Conservation (phyloP, 345 rosid species). For the Camelina hispida region DNA sequence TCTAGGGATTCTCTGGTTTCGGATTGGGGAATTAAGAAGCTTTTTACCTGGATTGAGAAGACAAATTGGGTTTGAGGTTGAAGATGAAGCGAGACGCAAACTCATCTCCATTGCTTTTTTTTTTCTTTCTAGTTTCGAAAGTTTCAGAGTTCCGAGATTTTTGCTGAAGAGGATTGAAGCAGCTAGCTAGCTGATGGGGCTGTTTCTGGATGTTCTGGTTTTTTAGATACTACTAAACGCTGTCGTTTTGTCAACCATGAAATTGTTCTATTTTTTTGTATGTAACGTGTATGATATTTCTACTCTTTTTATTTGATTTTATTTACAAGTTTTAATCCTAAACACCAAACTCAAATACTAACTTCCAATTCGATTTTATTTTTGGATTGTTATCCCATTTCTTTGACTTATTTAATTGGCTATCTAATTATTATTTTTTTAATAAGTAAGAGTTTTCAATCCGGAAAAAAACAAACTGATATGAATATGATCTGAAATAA, state of each 20-base stretch:
- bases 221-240: neutral
- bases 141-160: neutral
- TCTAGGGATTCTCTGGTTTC: conserved; percentile 29
- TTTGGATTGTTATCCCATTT: neutral
- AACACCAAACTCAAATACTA: conserved; percentile 14
- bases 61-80: conserved; percentile 29
- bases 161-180: conserved; percentile 15
- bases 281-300: conserved; percentile 19
- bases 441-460: neutral
- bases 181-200: conserved; percentile 25
- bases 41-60: conserved; percentile 3
- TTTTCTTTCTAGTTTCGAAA: neutral
- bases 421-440: neutral
- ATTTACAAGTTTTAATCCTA: conserved; percentile 8
- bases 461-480: neutral
- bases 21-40: neutral
- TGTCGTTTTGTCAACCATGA: neutral
- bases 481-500: neutral
- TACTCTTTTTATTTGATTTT: conserved; percentile 14
- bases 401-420: neutral
- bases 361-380: neutral
- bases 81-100: conserved; percentile 40
- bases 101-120: conserved; percentile 40
- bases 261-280: neutral
- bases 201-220: conserved; percentile 10